Base-by-base conservation (phyloP, 2,329 filamentous ascomycete species). In the Colletotrichum paranaense region DNA sequence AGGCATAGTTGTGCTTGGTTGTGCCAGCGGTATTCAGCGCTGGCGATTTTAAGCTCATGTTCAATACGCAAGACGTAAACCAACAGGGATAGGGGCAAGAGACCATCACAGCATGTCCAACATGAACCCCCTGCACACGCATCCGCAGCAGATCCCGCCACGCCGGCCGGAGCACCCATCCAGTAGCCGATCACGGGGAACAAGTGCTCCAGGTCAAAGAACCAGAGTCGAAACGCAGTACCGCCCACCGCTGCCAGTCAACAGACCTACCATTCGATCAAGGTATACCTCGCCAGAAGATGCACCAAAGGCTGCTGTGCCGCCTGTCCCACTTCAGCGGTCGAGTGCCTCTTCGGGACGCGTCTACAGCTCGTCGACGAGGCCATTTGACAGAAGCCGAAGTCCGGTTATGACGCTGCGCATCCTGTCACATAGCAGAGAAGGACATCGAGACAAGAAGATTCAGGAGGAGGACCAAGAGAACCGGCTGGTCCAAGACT, bases 371-470 rank as follows among this genome's bases (percentile, higher is more conserved):
- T 73, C 71, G 4, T 59, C 71, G 4, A 56, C 42, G 2, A 49
- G 68, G 24, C 60, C 71, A 2, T 70, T 62, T n/a, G 56, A 70
- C 26, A 16, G 32, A 14, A 65, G 60, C 22, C 71, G 38, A 32
- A 73, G 71, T 5, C 71, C 71, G 5, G 71, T 73, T 5, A 73
- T 73, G 71, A 73, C 71, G 0, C 14, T 73, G 2, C 12, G 71
- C 5, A 71, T 73, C 22, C 30, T 73, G 26, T 73, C 71, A 2
- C 67, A 67, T 9, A 73, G 67, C 28, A 28, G 67, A 24, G 32
- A 57, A 5, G 35, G 62, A 0, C 24, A 19, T 11, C 26, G 49
- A 7, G 71, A 46, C 28, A 62, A 66, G 16, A 71, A 66, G 22
- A 19, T 7, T 3, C 67, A 69, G 9, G 28, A 60, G 1, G 35